These are phyloP conservation scores for Combretum micranthum DNA, from an alignment of 345 rosid genomes.

Conservation along the genomic window DNA sequence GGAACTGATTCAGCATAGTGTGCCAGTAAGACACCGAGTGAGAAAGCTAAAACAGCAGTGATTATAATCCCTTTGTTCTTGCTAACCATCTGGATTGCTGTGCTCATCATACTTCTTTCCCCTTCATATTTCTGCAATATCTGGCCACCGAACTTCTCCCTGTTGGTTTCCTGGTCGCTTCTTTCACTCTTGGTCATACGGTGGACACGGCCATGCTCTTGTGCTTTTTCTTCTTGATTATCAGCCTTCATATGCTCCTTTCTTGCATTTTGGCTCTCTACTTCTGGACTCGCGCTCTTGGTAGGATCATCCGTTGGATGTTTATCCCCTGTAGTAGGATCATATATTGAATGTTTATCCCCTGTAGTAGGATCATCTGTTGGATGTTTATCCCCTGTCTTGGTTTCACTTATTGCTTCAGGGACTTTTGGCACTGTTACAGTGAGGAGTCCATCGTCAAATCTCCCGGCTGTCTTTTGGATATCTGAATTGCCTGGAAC, in stretches of 20 bases:
- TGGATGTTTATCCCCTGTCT: not conserved
- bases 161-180: not conserved
- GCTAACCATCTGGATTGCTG: constrained; percentile 14
- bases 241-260: too few relatives aligned
- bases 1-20: constrained; percentile 5
- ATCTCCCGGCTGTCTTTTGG: constrained; percentile 12
- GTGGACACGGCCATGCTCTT: not conserved
- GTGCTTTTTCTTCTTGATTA: too few relatives aligned
- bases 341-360: not conserved
- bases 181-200: not conserved
- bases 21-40: constrained; percentile 26
- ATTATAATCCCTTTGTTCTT: constrained; percentile 22
- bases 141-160: constrained; percentile 10
- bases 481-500: constrained; percentile 32
- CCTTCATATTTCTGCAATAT: constrained; percentile 12
- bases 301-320: not conserved
- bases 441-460: constrained; percentile 29
- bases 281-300: not conserved
- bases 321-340: not conserved
- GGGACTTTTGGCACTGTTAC: constrained; percentile 31
- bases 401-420: not conserved
- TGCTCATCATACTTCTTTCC: constrained; percentile 6
- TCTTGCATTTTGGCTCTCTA: not conserved
- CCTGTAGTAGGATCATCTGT: not conserved
- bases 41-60: constrained; percentile 30